phyloP scores from a whole-genome alignment of 306 rosid genomes.

The Abrus precatorius region DNA sequence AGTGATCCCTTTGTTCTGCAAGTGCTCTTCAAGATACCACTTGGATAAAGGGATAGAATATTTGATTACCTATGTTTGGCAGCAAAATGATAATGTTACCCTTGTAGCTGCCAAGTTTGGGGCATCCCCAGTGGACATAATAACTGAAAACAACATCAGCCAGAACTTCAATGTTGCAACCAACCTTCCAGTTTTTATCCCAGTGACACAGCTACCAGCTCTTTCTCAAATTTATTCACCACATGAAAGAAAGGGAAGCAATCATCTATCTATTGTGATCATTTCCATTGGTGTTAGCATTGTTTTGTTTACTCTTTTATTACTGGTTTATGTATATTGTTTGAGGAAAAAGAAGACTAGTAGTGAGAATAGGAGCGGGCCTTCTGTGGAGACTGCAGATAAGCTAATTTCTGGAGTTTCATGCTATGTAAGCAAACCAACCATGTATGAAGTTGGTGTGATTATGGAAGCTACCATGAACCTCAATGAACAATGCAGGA shows the following conservation, averaged over 20 bases:
- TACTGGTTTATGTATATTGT: slow-evolving; percentile 34
- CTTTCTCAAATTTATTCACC: slow-evolving; percentile 52
- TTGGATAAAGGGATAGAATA: slow-evolving; percentile 39
- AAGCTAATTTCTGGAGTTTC: slow-evolving; percentile 73
- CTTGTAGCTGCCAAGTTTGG: slow-evolving; percentile 58
- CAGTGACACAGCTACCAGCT: slow-evolving; percentile 58
- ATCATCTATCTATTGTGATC: slow-evolving; percentile 27
- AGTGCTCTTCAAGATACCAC: slow-evolving; percentile 59
- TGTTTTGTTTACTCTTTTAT: slow-evolving; percentile 43
- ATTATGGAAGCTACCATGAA: slow-evolving; percentile 75
- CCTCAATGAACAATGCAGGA: slow-evolving; percentile 52
- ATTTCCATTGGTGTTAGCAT: slow-evolving; percentile 36
- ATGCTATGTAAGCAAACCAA: slow-evolving; percentile 67
- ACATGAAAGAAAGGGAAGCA: slow-evolving; percentile 20
- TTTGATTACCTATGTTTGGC: slow-evolving; percentile 73
- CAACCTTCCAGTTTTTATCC: slow-evolving; percentile 62
- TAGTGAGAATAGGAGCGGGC: slow-evolving; percentile 29
- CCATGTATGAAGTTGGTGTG: slow-evolving; percentile 53
- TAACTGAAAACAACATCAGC: slow-evolving; percentile 48
- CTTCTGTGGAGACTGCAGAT: slow-evolving; percentile 44
- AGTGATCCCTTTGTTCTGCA: slow-evolving; percentile 69
- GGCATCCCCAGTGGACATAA: slow-evolving; percentile 50
- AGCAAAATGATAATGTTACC: slow-evolving; percentile 55
- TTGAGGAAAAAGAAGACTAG: slow-evolving; percentile 30
- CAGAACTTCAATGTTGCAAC: slow-evolving; percentile 44